Evolutionary conservation across 108 stramenopile genomes (phyloP).

Genomic region (Seminavis robusta): DNA sequence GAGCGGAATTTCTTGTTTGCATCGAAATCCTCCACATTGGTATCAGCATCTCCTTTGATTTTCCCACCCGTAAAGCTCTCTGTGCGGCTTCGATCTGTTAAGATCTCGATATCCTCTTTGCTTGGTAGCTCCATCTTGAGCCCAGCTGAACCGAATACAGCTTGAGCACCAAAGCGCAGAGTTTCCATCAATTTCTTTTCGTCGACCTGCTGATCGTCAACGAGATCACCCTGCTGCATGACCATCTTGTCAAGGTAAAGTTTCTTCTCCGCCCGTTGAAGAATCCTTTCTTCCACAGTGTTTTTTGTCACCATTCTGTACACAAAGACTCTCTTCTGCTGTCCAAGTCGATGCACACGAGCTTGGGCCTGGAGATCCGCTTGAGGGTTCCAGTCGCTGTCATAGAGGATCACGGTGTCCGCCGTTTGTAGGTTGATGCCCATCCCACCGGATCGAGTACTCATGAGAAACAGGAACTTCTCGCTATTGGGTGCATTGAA

Average conservation of each 20-base stretch:
- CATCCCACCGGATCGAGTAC: conserved; percentile 90
- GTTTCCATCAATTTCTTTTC: conserved; percentile 56
- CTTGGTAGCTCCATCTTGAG: conserved; percentile 50
- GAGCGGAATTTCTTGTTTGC: conserved; percentile 37
- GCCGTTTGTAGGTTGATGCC: conserved; percentile 94
- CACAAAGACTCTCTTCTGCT: conserved; percentile 86
- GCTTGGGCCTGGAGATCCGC: conserved; percentile 92
- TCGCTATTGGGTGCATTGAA: conserved; percentile 86
- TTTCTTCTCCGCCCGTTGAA: conserved; percentile 83
- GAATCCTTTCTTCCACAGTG: conserved; percentile 87
- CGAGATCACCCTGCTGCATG: conserved; percentile 39
- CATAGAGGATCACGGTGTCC: conserved; percentile 87
- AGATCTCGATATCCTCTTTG: conserved; percentile 67
- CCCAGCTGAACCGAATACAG: conserved; percentile 49
- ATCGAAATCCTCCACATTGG: conserved; percentile 47
- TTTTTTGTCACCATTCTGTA: conserved; percentile 80
- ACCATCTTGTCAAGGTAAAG: conserved; percentile 76
- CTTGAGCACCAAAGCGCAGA: conserved; percentile 60
- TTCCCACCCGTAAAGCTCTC: conserved; percentile 36
- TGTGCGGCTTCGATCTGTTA: conserved; percentile 70
- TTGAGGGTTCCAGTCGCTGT: conserved; percentile 74
- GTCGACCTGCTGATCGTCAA: conserved; percentile 58
- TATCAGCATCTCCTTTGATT: conserved; percentile 31
- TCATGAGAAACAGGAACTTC: conserved; percentile 89
- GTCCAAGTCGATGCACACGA: conserved; percentile 90